Conservation (phyloP, 140 eudicot species). For the Erigeron philadelphicus region DNA sequence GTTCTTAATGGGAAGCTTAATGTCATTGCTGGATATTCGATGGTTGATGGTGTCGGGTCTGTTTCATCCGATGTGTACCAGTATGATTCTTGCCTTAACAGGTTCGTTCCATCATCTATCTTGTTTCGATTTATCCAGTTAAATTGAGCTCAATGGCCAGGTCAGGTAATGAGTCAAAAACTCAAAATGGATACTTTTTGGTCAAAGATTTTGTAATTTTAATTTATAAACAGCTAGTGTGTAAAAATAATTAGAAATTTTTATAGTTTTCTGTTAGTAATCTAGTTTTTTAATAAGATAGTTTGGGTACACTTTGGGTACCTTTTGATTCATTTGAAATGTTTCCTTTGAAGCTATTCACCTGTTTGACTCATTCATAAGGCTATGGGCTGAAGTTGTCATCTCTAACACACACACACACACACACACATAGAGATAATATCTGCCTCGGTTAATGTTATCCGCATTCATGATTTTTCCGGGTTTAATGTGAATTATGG, state of each 20-base stretch:
- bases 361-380: neutral
- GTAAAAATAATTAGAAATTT: neutral
- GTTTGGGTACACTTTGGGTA: neutral
- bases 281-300: too few species aligned
- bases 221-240: neutral
- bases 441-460: too few species aligned
- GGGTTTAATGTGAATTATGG: neutral
- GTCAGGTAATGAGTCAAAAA: neutral
- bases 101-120: constrained; percentile 36
- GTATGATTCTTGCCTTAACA: constrained; percentile 79
- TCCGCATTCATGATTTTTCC: too few species aligned
- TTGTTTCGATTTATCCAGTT: neutral
- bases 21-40: constrained; percentile 63
- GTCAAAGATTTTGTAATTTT: too few species aligned
- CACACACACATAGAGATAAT: neutral
- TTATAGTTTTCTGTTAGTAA: neutral
- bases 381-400: neutral
- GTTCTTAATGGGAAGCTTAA: constrained; percentile 75
- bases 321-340: neutral
- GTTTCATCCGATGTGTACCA: constrained; percentile 67
- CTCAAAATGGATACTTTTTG: neutral
- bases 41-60: constrained; percentile 43
- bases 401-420: neutral
- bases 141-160: neutral
- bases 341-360: neutral